A percentile compares a stretch with the other conserved stretches of the same genome.
Conservation (phyloP, 2,329 filamentous ascomycete species). For the Colletotrichum lentis region DNA sequence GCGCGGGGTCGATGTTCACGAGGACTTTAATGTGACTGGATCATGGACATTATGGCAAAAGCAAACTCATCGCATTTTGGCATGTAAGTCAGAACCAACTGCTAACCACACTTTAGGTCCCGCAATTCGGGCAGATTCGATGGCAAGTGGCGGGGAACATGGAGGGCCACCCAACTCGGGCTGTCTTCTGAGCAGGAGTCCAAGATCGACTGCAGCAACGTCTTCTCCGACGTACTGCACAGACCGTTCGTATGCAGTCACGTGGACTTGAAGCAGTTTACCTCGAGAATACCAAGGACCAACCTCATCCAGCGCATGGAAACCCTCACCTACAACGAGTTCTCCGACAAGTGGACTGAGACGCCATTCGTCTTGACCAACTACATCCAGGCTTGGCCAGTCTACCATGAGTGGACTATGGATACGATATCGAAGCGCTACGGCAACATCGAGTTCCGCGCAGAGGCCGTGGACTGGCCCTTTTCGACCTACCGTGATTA, state of each 20-base stretch:
- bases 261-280: constrained; percentile 72
- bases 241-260: constrained; percentile 90
- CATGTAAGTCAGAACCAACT: constrained; percentile 1
- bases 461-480: constrained; percentile 93
- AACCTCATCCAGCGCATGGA: constrained; percentile 78
- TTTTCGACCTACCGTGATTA: constrained; percentile 83
- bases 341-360: constrained; percentile 77
- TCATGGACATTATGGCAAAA: background rate
- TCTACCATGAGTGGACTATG: constrained; percentile 76
- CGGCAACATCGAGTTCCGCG: constrained; percentile 75
- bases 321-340: constrained; percentile 76
- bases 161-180: constrained; percentile 80
- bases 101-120: constrained; percentile 32
- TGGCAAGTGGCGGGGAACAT: constrained; percentile 78
- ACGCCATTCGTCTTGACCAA: constrained; percentile 86
- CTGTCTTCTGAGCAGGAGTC: constrained; percentile 61
- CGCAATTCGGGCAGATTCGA: constrained; percentile 41
- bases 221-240: constrained; percentile 91
- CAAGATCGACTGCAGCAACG: constrained; percentile 73
- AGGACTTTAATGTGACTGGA: background rate
- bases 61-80: constrained; percentile 2
- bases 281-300: constrained; percentile 71
- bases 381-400: constrained; percentile 83
- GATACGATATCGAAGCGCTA: constrained; percentile 72
- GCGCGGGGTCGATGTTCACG: background rate